phyloP scores from a whole-genome alignment of 805 yeast genomes.

The Kuraishia floccosa region DNA sequence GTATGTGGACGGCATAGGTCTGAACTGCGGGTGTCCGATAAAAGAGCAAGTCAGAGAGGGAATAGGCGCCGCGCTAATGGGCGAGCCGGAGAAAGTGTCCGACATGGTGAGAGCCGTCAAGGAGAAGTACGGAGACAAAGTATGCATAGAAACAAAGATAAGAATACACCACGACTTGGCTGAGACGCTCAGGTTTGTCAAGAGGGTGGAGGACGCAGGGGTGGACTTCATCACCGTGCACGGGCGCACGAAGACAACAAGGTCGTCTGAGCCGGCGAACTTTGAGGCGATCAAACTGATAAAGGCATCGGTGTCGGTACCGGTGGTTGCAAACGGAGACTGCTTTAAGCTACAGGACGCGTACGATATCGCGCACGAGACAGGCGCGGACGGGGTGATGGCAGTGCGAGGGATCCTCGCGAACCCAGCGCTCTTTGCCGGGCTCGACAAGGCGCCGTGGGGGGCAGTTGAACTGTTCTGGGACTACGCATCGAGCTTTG shows the following conservation, averaged over 20 bases:
- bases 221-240: slow-evolving; percentile 93
- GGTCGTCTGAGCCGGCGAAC: slow-evolving; percentile 78
- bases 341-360: slow-evolving; percentile 64
- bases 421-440: slow-evolving; percentile 85
- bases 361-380: slow-evolving; percentile 42
- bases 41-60: slow-evolving; percentile 93
- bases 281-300: slow-evolving; percentile 69
- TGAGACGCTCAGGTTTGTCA: slow-evolving; percentile 65
- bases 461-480: slow-evolving; percentile 75
- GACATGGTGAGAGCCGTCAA: slow-evolving; percentile 81
- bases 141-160: slow-evolving; percentile 87
- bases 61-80: slow-evolving; percentile 92
- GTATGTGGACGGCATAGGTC: slow-evolving; percentile 85
- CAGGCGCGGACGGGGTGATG: slow-evolving; percentile 91
- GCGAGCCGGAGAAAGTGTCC: slow-evolving; percentile 68
- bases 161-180: slow-evolving; percentile 70
- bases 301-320: slow-evolving; percentile 46
- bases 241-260: slow-evolving; percentile 77
- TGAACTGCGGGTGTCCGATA: slow-evolving; percentile 97
- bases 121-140: slow-evolving; percentile 50
- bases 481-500: slow-evolving; percentile 69
- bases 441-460: slow-evolving; percentile 75
- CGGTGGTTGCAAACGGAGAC: slow-evolving; percentile 98
- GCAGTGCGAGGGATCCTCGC: slow-evolving; percentile 80
- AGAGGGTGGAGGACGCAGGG: slow-evolving; percentile 71